Percentiles rank a stretch among this genome's conserved stretches.
Conservation (phyloP, 176 grass and related monocot genomes). For the Canna indica region DNA sequence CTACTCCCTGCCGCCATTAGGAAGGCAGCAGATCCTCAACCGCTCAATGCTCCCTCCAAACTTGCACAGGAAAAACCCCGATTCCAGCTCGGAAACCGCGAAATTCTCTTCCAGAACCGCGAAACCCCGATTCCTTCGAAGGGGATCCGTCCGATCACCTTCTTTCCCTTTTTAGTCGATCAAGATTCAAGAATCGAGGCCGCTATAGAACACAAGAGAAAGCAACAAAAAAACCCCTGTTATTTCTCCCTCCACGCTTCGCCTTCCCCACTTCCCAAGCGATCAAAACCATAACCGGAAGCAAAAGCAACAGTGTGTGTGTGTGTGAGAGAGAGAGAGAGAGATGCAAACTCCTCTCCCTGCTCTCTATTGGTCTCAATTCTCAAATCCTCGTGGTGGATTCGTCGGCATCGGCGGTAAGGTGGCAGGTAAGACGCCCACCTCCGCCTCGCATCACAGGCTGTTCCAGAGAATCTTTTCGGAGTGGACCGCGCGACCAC, state of each 20-base stretch:
- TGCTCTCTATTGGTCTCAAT: not conserved
- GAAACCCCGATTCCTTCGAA: too few relatives aligned
- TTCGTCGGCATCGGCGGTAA: slow-evolving; percentile 4
- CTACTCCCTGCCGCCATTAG: slow-evolving; percentile 50
- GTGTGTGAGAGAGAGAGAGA: not conserved
- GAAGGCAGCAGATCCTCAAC: not conserved
- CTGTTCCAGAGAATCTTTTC: not conserved
- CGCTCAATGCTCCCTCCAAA: not conserved
- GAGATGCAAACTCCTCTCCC: not conserved
- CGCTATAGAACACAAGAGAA: not conserved
- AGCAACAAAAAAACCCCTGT: not conserved
- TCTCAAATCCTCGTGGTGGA: not conserved
- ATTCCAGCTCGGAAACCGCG: not conserved
- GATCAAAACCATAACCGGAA: not conserved
- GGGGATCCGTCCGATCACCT: too few relatives aligned
- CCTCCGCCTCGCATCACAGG: slow-evolving; percentile 5
- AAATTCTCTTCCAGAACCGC: not conserved
- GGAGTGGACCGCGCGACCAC: not conserved
- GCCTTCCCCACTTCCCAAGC: not conserved
- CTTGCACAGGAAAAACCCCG: too few relatives aligned
- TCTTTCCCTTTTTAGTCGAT: too few relatives aligned
- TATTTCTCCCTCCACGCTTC: not conserved
- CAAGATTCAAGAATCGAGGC: not conserved
- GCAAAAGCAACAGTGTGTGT: not conserved
- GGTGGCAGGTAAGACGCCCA: slow-evolving; percentile 6